Evolutionary conservation across 2,329 filamentous ascomycete species (phyloP).

Genomic region (Lizonia empirigonia): DNA sequence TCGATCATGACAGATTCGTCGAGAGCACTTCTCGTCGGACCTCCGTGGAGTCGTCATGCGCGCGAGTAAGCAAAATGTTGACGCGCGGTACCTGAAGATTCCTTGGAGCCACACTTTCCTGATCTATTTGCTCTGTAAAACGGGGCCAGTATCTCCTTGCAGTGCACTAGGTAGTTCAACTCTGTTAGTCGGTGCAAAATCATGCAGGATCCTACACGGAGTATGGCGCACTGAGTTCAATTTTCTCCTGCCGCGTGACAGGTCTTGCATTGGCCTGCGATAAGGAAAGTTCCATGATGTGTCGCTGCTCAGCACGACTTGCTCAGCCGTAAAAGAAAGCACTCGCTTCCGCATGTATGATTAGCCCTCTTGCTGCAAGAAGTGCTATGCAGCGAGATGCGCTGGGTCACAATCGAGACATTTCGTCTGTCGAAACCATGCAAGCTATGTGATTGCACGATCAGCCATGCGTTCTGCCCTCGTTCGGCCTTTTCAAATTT

Average conservation of each 20-base stretch:
- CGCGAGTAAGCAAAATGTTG: constrained; percentile 1
- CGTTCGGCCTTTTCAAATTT: too few relatives aligned
- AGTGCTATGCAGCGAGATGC: too few relatives aligned
- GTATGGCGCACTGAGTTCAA: neutral
- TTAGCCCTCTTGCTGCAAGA: too few relatives aligned
- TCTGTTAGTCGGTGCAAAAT: neutral
- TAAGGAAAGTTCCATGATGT: too few relatives aligned
- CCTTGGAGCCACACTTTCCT: neutral
- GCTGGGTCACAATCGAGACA: too few relatives aligned
- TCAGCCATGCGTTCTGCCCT: too few relatives aligned
- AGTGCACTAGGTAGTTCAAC: neutral
- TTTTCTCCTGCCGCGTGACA: neutral
- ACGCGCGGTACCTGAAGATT: constrained; percentile 3
- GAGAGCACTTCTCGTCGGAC: constrained; percentile 2
- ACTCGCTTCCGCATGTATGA: too few relatives aligned
- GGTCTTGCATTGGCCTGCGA: too few relatives aligned
- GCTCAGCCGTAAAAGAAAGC: too few relatives aligned
- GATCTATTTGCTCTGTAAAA: neutral
- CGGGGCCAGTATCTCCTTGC: neutral
- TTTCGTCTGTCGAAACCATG: too few relatives aligned
- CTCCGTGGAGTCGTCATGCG: constrained; percentile 3
- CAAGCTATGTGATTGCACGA: too few relatives aligned
- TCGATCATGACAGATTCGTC: constrained; percentile 1
- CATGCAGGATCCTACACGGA: neutral
- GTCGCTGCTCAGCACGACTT: too few relatives aligned